These are phyloP conservation scores for Ricinus communis DNA, from an alignment of 345 rosid species.

Conservation along the genomic window DNA sequence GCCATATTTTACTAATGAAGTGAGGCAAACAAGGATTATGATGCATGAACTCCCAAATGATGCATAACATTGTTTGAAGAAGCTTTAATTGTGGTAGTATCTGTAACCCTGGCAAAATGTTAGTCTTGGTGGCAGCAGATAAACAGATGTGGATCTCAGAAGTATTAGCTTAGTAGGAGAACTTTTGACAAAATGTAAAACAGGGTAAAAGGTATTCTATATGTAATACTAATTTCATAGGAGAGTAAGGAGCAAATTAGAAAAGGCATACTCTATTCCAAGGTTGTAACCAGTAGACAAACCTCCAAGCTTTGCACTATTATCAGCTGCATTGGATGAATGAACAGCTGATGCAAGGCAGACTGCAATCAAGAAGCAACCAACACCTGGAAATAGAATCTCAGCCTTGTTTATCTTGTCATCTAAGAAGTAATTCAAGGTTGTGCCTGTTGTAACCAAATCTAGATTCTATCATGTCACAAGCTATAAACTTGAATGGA, in stretches of 20 bases:
- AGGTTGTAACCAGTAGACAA: slow-evolving; percentile 28
- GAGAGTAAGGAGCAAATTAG: not conserved
- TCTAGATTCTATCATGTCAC: not conserved
- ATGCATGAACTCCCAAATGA: not conserved
- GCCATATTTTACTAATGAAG: not conserved
- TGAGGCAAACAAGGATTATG: not conserved
- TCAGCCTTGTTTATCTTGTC: slow-evolving; percentile 72
- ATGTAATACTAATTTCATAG: not conserved
- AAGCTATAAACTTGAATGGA: not conserved
- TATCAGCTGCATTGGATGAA: slow-evolving; percentile 70
- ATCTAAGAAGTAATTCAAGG: slow-evolving; percentile 82
- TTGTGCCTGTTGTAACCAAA: slow-evolving; percentile 57
- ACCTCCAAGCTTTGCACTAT: slow-evolving; percentile 51
- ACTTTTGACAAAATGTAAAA: not conserved
- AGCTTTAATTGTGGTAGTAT: slow-evolving; percentile 21
- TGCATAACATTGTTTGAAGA: slow-evolving; percentile 31
- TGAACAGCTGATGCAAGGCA: slow-evolving; percentile 80
- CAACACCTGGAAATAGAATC: slow-evolving; percentile 78
- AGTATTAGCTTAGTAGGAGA: not conserved
- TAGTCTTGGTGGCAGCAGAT: not conserved
- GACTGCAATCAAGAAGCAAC: slow-evolving; percentile 77
- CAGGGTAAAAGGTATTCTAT: not conserved
- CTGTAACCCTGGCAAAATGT: slow-evolving; percentile 26
- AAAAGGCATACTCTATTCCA: slow-evolving; percentile 33
- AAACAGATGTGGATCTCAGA: not conserved